phyloP scores from a whole-genome alignment of 1,284 basidiomycete genomes.

The Malassezia furfur region DNA sequence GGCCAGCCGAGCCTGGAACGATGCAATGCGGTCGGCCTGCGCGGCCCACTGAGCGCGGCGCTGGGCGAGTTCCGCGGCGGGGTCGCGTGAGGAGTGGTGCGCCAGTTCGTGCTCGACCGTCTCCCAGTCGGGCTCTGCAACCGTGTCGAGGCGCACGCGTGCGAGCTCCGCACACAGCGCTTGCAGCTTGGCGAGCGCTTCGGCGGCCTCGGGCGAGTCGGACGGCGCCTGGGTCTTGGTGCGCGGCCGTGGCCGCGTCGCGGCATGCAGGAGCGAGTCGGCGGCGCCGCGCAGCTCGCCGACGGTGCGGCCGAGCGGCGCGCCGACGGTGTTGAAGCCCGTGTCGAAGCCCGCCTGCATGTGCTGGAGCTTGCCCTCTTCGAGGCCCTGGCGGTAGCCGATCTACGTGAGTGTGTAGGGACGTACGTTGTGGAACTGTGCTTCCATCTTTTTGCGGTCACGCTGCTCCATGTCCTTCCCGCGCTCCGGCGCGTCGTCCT shows the following conservation, averaged over 20 bases:
- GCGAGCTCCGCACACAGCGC: neutral
- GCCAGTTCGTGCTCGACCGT: conserved; percentile 1
- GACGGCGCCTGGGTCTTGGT: neutral
- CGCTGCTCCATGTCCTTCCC: conserved; percentile 15
- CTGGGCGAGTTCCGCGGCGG: neutral
- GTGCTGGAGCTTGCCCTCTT: conserved; percentile 65
- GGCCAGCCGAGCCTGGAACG: neutral
- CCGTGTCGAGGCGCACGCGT: neutral
- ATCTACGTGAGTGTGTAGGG: conserved; percentile 48
- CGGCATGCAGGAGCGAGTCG: neutral
- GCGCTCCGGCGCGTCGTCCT: neutral
- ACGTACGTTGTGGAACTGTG: conserved; percentile 19
- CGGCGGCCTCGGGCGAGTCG: neutral
- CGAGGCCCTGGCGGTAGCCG: conserved; percentile 76
- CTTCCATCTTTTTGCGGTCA: conserved; percentile 16
- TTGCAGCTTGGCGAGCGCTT: neutral
- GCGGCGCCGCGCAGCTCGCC: conserved; percentile 60
- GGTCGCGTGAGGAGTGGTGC: neutral
- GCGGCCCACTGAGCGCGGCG: neutral
- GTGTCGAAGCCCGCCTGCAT: conserved; percentile 70
- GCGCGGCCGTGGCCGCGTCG: neutral
- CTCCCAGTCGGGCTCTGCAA: conserved; percentile 16
- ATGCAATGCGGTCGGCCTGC: neutral
- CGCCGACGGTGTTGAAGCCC: conserved; percentile 62
- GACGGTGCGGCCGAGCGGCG: conserved; percentile 62